Conservation (phyloP, 179 eudicot species). For the Heliamphora pulchella region DNA sequence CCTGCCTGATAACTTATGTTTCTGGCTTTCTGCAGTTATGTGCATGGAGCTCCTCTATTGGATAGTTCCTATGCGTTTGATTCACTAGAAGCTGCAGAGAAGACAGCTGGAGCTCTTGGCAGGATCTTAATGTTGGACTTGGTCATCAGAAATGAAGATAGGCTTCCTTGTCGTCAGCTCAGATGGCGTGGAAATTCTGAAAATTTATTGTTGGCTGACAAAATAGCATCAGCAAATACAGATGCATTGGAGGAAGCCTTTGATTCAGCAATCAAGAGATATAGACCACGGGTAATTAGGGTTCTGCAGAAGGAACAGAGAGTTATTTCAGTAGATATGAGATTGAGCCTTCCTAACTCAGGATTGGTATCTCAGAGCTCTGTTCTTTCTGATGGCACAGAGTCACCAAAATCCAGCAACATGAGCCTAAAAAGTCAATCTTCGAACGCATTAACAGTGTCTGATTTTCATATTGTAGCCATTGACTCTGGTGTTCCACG, state of each 20-base stretch:
- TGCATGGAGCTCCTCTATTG: constrained; percentile 86
- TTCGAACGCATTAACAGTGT: constrained; percentile 28
- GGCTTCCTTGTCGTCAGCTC: constrained; percentile 87
- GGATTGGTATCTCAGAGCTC: constrained; percentile 47
- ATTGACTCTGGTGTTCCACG: constrained; percentile 99
- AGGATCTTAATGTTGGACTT: constrained; percentile 90
- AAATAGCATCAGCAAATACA: constrained; percentile 42
- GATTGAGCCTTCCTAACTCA: constrained; percentile 43
- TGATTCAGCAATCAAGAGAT: constrained; percentile 66
- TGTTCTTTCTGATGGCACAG: constrained; percentile 45
- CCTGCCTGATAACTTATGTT: constrained; percentile 9
- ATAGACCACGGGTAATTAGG: constrained; percentile 52
- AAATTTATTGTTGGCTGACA: constrained; percentile 74
- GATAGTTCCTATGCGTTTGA: constrained; percentile 74
- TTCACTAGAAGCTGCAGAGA: constrained; percentile 63
- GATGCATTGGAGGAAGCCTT: constrained; percentile 72
- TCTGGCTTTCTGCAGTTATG: constrained; percentile 51
- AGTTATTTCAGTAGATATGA: constrained; percentile 65
- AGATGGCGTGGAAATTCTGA: constrained; percentile 98
- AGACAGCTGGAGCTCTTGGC: constrained; percentile 79
- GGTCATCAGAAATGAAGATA: constrained; percentile 93
- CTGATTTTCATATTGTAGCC: constrained; percentile 67
- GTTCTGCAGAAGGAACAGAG: constrained; percentile 74
- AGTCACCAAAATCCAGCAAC: constrained; percentile 48
- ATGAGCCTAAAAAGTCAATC: constrained; percentile 36